Base-by-base conservation (phyloP, 345 rosid genomes). In the Dipteronia sinensis region DNA sequence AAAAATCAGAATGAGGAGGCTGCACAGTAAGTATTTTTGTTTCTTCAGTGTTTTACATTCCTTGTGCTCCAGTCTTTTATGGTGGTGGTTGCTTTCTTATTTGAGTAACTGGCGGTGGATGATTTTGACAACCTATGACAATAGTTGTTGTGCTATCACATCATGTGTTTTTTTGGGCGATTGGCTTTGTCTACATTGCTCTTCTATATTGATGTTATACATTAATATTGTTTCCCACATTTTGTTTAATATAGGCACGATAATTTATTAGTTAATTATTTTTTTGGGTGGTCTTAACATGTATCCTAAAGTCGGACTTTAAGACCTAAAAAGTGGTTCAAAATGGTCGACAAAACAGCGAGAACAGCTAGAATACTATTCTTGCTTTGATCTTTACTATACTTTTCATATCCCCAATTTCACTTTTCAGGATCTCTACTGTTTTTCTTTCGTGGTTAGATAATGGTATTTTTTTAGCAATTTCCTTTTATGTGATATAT, bases 1-100 rank as follows among this genome's bases (percentile, higher is more conserved):
- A 89, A 82, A 66, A 83, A 87, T 84, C 90, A 84, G 76, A 87
- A 82, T 77, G 98, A 96, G 63, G 98, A 94, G 77, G 83, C 88
- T 16, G 89, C 94, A 67, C 98, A 94, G 98, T 94, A 87, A 78
- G 93, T 82, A 27, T 69, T 81, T 61, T 27, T 70, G 22, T 65
- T 17, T 23, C n/a, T 46, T 53, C 62, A 4, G 38, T 51, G 7
- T 67, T 59, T 75, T 29, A 17, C 42, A 16, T 51, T 70, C 46
- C 40, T 42, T 69, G 17, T 79, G 15, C 20, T 66, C 6, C 13
- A 8, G 38, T 61, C n/a, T 59, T 46, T 11, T 25, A 62, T 67
- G 53, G 29, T 10, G 40, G 49, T 55, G 46, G 17, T 68, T 46
- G 23, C 5, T 15, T 25, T 67, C 70, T 65, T 6, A 6, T 75